Evolutionary conservation across 495 filamentous ascomycete genomes (phyloP).

Genomic region (Aspergillus heteromorphus): DNA sequence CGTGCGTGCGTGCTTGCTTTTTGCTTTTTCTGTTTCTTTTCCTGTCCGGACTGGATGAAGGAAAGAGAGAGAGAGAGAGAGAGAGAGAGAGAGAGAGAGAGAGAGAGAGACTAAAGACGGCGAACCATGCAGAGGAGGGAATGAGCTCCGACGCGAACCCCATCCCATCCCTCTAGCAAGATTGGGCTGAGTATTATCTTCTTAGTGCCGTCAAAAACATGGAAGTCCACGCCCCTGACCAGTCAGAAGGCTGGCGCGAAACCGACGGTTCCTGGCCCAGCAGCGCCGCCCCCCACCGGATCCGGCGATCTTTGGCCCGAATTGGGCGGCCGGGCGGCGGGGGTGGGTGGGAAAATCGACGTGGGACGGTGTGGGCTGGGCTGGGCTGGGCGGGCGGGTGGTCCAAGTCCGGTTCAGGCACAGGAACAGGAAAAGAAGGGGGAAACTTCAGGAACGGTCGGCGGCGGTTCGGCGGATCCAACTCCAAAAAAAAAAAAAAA

Average conservation of each 20-base stretch:
- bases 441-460: too few species aligned
- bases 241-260: too few species aligned
- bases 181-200: neutral
- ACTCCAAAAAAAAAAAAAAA: too few species aligned
- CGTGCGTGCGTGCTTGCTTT: neutral
- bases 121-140: neutral
- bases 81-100: too few species aligned
- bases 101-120: neutral
- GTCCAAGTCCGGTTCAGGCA: too few species aligned
- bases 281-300: neutral
- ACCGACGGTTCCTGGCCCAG: neutral
- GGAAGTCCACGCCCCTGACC: neutral
- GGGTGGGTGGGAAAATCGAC: neutral
- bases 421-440: too few species aligned
- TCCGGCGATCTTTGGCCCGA: neutral
- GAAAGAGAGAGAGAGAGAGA: too few species aligned
- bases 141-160: neutral
- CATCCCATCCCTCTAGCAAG: neutral
- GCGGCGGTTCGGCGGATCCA: too few species aligned
- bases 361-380: neutral
- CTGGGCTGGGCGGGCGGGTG: too few species aligned
- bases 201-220: conserved; percentile 1
- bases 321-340: neutral
- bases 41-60: too few species aligned
- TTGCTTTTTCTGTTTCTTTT: neutral